Base-by-base conservation (phyloP, 352 stramenopile species). In the Pythium monospermum region DNA sequence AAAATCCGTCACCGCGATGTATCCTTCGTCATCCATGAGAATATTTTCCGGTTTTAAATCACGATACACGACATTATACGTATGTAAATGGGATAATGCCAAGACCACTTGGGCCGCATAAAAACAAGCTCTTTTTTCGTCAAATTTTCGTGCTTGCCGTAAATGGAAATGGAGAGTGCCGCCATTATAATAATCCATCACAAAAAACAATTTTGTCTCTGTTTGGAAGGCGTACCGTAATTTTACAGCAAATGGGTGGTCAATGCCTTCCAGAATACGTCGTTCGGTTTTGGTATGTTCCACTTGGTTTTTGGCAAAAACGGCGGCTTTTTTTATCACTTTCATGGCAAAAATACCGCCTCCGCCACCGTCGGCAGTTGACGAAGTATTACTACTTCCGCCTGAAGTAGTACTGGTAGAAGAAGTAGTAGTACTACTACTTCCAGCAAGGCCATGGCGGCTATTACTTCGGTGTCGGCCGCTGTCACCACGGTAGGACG, bases 261-360 rank as follows among this genome's bases (percentile, higher is more conserved):
- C 82, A 26, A 95, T 68, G 38, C 83, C 72, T 54, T 87, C 82
- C 31, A 97, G 65, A 36, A 97, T 88, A 23, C 79, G 78, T 2
- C 85, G 77, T 71, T 97, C 88, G 0, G 85, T 92, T 61, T 94
- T 96, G 8, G 88, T 97, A 66, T 97, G 88, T 45, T 96, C 87
- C 12, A 96, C 83, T 52, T 97, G 88, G 47, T 91, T 87, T 39
- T 91, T 91, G 15, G 73, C 81, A 58, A 91, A 91, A 26, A 97
- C 79, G 0, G 84, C 76, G 0, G 74, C 66, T 55, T 97, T 97
- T 57, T 95, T 94, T 42, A 97, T 86, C 23, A 97, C 85, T 46
- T 97, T 97, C 85, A 97, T 95, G 4, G 88, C 88, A 57, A 87
- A 97, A 15, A 96, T 74, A 31, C 84, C 76, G 43, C 71, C 64